These are phyloP conservation scores for Cladosporium sp. DNA, from an alignment of 2,329 filamentous ascomycete species.

Conservation along the genomic window DNA sequence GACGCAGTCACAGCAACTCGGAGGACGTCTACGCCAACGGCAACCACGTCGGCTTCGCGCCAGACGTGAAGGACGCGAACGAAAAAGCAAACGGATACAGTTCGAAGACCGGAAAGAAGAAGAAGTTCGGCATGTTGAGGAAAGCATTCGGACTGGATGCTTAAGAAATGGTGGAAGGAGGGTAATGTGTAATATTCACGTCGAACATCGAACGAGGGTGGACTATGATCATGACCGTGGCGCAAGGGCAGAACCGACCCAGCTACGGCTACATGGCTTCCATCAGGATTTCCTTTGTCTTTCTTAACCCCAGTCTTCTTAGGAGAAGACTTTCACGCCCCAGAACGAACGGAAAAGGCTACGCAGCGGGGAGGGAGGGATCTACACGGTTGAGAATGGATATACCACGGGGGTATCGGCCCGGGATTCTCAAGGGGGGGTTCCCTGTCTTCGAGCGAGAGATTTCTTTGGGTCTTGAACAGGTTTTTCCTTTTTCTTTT, in stretches of 20 bases:
- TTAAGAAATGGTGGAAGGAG: conserved; percentile 29
- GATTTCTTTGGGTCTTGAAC: background rate
- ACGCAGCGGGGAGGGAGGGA: background rate
- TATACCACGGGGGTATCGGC: background rate
- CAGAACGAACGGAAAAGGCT: background rate
- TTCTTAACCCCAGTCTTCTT: background rate
- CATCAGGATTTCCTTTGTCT: background rate
- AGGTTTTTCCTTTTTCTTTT: background rate
- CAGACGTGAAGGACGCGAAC: conserved; percentile 18
- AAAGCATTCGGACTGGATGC: conserved; percentile 64
- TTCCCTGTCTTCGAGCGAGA: background rate
- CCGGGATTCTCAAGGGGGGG: background rate
- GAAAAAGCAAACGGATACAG: conserved; percentile 34
- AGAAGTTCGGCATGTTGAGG: conserved; percentile 68
- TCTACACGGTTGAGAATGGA: background rate
- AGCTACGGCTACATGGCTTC: no score
- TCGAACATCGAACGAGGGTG: background rate
- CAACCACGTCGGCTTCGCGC: conserved; percentile 15
- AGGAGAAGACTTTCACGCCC: background rate
- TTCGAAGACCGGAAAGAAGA: conserved; percentile 51
- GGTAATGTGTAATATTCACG: conserved; percentile 13
- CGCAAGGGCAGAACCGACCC: no score
- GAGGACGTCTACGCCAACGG: conserved; percentile 20
- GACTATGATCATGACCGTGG: background rate
- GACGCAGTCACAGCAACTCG: conserved; percentile 21